These are phyloP conservation scores for Epichloe aotearoae DNA, from an alignment of 2,329 filamentous ascomycete species.

Conservation along the genomic window DNA sequence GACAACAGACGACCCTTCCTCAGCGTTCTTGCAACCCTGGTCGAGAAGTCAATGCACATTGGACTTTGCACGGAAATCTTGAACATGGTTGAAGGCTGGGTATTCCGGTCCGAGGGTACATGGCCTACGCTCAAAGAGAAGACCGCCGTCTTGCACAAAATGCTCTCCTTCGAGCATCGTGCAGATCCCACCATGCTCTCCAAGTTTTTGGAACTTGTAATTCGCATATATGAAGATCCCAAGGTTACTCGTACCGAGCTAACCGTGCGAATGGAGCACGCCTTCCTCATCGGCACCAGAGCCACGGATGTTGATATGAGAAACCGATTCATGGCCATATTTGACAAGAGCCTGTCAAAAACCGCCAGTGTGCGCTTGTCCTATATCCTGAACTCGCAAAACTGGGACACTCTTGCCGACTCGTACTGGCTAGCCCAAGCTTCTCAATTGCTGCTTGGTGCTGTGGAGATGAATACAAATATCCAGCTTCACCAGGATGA, in stretches of 20 bases:
- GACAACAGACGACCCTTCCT: constrained; percentile 88
- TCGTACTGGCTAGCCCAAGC: constrained; percentile 97
- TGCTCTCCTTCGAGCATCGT: constrained; percentile 87
- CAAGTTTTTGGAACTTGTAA: constrained; percentile 90
- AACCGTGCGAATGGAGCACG: constrained; percentile 93
- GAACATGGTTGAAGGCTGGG: constrained; percentile 88
- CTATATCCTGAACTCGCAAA: constrained; percentile 83
- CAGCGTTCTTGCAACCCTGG: constrained; percentile 84
- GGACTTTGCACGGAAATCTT: constrained; percentile 85
- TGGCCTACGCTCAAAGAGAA: constrained; percentile 98
- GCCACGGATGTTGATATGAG: constrained; percentile 94
- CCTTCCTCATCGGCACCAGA: constrained; percentile 88
- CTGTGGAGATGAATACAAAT: constrained; percentile 70
- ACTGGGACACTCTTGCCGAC: constrained; percentile 90
- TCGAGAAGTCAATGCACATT: constrained; percentile 85
- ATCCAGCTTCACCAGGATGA: constrained; percentile 74
- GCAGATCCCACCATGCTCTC: constrained; percentile 72
- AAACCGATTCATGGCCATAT: constrained; percentile 91
- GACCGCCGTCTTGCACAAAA: constrained; percentile 96
- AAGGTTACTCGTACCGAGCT: constrained; percentile 92
- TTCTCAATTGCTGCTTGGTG: constrained; percentile 81
- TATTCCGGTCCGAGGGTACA: constrained; percentile 87
- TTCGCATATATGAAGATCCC: constrained; percentile 94
- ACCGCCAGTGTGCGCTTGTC: constrained; percentile 78
- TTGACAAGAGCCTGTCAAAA: constrained; percentile 88